phyloP scores from a whole-genome alignment of 106 monocot species.

The Acorus gramineus region DNA sequence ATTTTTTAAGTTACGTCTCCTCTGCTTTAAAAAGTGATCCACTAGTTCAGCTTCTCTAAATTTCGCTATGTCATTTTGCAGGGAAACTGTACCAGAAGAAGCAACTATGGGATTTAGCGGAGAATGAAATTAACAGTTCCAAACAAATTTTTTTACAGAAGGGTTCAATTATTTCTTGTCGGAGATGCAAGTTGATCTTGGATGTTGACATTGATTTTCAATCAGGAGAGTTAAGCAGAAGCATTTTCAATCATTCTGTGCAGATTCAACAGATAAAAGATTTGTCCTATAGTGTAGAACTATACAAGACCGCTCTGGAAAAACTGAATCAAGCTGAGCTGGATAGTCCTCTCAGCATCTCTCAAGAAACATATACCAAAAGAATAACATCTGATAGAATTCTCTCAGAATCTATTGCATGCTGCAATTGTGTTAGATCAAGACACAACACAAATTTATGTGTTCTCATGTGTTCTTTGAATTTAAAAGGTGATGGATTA shows the following conservation, averaged over 20 bases:
- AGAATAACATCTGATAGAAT: neutral
- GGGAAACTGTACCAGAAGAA: constrained; percentile 69
- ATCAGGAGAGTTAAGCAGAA: constrained; percentile 48
- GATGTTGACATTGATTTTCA: constrained; percentile 45
- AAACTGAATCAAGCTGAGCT: constrained; percentile 29
- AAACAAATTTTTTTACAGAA: constrained; percentile 36
- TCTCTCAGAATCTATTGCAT: constrained; percentile 8
- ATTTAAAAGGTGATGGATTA: constrained; percentile 5
- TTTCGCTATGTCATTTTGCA: constrained; percentile 13
- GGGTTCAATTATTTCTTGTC: constrained; percentile 48
- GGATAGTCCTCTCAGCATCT: constrained; percentile 2
- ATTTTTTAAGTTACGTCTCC: neutral
- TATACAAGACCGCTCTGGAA: constrained; percentile 43
- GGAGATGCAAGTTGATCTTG: constrained; percentile 44
- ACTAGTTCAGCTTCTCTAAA: neutral
- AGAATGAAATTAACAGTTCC: constrained; percentile 46
- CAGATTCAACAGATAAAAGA: constrained; percentile 4
- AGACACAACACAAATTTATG: neutral
- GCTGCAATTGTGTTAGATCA: constrained; percentile 14
- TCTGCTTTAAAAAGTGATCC: too few species aligned
- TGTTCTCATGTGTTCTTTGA: neutral
- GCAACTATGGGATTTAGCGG: constrained; percentile 50
- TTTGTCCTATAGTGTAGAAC: constrained; percentile 21
- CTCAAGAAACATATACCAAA: neutral
- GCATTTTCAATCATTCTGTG: constrained; percentile 16